Percentiles rank a stretch among this genome's conserved stretches.
Evolutionary conservation across 768 basidiomycete genomes (phyloP).

Genomic region (Termitomyces sp.): DNA sequence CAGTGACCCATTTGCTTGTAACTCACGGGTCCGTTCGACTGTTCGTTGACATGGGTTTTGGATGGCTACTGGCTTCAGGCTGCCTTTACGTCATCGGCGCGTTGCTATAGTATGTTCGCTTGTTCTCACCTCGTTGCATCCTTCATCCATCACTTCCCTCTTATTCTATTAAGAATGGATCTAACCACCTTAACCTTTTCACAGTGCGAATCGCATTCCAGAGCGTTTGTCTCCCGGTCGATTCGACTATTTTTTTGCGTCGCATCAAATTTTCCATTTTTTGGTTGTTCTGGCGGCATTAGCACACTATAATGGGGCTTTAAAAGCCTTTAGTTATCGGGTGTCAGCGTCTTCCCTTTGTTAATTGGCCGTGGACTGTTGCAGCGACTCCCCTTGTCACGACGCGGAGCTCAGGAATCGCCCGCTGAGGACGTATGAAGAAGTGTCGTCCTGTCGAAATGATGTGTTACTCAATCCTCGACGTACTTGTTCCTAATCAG

Average conservation of each 20-base stretch:
- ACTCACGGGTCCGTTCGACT: slow-evolving; percentile 54
- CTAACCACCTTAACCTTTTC: slow-evolving; percentile 18
- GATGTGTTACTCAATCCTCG: not conserved
- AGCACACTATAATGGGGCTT: slow-evolving; percentile 55
- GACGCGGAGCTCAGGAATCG: not conserved
- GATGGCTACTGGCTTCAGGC: slow-evolving; percentile 67
- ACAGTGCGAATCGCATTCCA: slow-evolving; percentile 79
- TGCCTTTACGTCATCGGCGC: slow-evolving; percentile 76
- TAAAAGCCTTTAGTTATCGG: slow-evolving; percentile 55
- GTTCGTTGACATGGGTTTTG: slow-evolving; percentile 59
- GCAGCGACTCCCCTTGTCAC: not conserved
- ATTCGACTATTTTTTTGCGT: slow-evolving; percentile 76
- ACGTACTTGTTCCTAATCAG: not conserved
- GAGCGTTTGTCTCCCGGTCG: slow-evolving; percentile 69
- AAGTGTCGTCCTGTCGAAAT: slow-evolving; percentile 4
- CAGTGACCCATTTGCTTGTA: slow-evolving; percentile 58
- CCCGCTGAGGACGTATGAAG: slow-evolving; percentile 1
- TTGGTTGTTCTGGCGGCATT: slow-evolving; percentile 71
- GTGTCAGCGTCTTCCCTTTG: slow-evolving; percentile 35
- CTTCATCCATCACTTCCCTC: slow-evolving; percentile 12
- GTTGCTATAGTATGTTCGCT: slow-evolving; percentile 66
- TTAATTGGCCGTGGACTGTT: not conserved
- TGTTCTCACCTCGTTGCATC: slow-evolving; percentile 14
- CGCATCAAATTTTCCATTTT: slow-evolving; percentile 89
- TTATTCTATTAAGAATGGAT: slow-evolving; percentile 14